phyloP scores from a whole-genome alignment of 768 basidiomycete species.

The Hydnomerulius pinastri region DNA sequence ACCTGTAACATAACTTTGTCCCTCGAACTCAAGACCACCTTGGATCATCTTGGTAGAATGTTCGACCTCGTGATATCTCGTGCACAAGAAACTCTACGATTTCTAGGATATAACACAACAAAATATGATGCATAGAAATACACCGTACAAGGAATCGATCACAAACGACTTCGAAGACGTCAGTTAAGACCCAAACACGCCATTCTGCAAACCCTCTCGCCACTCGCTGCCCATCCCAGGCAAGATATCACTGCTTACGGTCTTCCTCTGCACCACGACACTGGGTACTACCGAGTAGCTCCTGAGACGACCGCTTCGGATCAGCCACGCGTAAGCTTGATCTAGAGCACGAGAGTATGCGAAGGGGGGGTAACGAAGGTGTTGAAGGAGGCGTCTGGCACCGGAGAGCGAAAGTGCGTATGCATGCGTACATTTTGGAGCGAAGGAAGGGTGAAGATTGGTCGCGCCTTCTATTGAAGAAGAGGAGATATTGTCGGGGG shows the following conservation, averaged over 20 bases:
- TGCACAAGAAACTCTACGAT: no score
- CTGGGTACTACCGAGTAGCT: constrained; percentile 66
- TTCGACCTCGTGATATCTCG: no score
- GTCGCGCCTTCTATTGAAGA: neutral
- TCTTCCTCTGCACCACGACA: constrained; percentile 62
- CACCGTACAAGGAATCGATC: no score
- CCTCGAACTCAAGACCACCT: no score
- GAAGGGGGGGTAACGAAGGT: constrained; percentile 60
- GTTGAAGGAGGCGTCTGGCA: constrained; percentile 49
- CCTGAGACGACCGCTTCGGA: constrained; percentile 50
- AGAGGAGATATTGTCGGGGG: neutral
- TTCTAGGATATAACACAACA: no score
- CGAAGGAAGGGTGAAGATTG: constrained; percentile 54
- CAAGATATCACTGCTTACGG: constrained; percentile 52
- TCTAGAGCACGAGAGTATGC: constrained; percentile 75
- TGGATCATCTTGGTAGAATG: no score
- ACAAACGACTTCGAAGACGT: no score
- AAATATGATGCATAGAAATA: no score
- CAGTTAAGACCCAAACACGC: no score
- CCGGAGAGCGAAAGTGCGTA: constrained; percentile 66
- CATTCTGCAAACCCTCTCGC: no score
- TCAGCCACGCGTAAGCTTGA: constrained; percentile 65
- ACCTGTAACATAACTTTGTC: no score
- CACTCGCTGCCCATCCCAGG: no score
- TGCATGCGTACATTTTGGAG: constrained; percentile 69